Percentiles rank a stretch among this genome's conserved stretches.
Conservation (phyloP, 2,329 filamentous ascomycete genomes). For the Penicillium janthinellum region DNA sequence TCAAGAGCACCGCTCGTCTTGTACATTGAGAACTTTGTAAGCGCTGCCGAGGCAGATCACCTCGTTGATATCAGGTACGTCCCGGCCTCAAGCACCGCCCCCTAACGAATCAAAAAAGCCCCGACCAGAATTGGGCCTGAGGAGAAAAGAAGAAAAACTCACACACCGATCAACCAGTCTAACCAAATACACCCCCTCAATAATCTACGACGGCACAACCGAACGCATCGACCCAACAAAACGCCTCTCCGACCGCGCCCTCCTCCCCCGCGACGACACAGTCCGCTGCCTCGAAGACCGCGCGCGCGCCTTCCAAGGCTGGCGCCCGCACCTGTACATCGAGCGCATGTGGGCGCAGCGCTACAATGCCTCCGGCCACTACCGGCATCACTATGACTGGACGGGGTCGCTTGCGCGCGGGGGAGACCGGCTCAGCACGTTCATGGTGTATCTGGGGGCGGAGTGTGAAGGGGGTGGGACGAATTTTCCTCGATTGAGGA, state of each 20-base stretch:
- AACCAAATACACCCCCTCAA: slow-evolving; percentile 56
- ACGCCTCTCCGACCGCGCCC: slow-evolving; percentile 55
- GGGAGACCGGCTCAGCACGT: slow-evolving; percentile 55
- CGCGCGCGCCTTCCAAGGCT: slow-evolving; percentile 62
- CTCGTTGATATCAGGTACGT: slow-evolving; percentile 56
- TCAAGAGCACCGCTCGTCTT: slow-evolving; percentile 58
- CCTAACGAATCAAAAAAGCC: no score
- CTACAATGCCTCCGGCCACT: slow-evolving; percentile 61
- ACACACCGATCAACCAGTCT: slow-evolving; percentile 27
- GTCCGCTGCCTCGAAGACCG: slow-evolving; percentile 63
- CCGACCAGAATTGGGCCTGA: not conserved
- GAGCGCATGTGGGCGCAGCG: slow-evolving; percentile 64
- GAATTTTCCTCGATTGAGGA: slow-evolving; percentile 57
- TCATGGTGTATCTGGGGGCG: slow-evolving; percentile 62
- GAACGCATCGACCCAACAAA: slow-evolving; percentile 52
- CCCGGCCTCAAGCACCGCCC: not conserved
- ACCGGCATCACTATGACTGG: slow-evolving; percentile 64
- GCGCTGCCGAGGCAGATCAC: slow-evolving; percentile 51
- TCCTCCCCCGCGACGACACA: slow-evolving; percentile 49
- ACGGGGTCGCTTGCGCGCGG: slow-evolving; percentile 41
- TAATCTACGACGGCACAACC: slow-evolving; percentile 53
- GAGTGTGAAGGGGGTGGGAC: slow-evolving; percentile 62
- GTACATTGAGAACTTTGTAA: slow-evolving; percentile 61
- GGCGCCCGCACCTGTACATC: slow-evolving; percentile 59
- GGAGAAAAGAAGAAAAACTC: not conserved